Evolutionary conservation across 371 early-diverging fungal genomes (phyloP).

Genomic region (Nematocida parisii): DNA sequence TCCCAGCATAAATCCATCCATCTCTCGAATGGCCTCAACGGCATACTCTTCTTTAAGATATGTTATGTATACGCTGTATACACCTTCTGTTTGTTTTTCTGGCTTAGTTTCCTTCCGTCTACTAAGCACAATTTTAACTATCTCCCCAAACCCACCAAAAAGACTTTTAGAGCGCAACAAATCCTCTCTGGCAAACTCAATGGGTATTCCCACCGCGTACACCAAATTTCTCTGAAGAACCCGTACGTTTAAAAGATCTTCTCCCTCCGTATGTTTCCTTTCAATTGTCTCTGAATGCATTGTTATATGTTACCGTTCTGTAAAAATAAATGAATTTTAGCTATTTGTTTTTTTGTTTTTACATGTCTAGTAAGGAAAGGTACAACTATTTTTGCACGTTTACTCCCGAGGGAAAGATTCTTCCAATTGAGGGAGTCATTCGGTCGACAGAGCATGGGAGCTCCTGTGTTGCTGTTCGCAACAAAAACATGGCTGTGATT

Average conservation of each 20-base stretch:
- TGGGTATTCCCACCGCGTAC: slow-evolving; percentile 70
- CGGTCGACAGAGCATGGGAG: slow-evolving; percentile 66
- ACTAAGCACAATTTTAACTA: slow-evolving; percentile 70
- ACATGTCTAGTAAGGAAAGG: slow-evolving; percentile 59
- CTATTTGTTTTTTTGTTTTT: slow-evolving; percentile 51
- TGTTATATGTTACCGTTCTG: slow-evolving; percentile 30
- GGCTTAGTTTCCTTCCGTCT: slow-evolving; percentile 44
- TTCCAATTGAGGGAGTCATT: slow-evolving; percentile 63
- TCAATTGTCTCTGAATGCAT: slow-evolving; percentile 33
- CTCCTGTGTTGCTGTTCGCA: slow-evolving; percentile 63
- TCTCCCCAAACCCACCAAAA: slow-evolving; percentile 70
- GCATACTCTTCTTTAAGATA: slow-evolving; percentile 66
- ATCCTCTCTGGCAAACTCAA: slow-evolving; percentile 68
- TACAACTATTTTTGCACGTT: slow-evolving; percentile 66
- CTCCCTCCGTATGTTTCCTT: slow-evolving; percentile 9
- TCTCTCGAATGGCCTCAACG: slow-evolving; percentile 67
- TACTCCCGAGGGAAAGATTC: slow-evolving; percentile 69
- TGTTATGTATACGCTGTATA: slow-evolving; percentile 69
- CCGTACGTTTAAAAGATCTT: slow-evolving; percentile 61
- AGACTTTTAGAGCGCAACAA: slow-evolving; percentile 66
- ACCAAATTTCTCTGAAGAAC: slow-evolving; percentile 70
- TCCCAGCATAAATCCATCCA: slow-evolving; percentile 68
- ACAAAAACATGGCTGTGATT: slow-evolving; percentile 60
- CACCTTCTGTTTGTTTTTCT: slow-evolving; percentile 23
- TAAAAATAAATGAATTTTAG: slow-evolving; percentile 41